phyloP scores from a whole-genome alignment of 192 early-diverging fungal genomes.

The Gamsiella multidivaricata region DNA sequence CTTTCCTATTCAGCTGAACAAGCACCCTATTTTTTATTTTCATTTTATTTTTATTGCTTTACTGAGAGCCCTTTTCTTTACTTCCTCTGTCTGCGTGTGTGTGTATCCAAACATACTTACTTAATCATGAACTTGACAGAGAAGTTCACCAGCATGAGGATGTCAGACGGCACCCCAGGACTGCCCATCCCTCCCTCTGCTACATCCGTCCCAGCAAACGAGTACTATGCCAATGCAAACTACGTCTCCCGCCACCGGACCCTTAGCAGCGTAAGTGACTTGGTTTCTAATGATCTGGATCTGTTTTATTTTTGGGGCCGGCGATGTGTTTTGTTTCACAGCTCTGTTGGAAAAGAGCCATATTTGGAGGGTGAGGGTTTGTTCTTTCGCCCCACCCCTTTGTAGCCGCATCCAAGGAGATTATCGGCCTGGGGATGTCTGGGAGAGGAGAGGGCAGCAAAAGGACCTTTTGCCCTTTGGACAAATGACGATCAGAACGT shows the following conservation, averaged over 20 bases:
- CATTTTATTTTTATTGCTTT: neutral
- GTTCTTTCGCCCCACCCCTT: too few relatives aligned
- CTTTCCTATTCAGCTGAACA: neutral
- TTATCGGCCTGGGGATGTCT: too few relatives aligned
- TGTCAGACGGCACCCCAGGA: constrained; percentile 2
- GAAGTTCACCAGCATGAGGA: constrained; percentile 10
- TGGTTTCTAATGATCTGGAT: neutral
- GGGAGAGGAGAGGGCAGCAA: too few relatives aligned
- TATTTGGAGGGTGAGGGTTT: too few relatives aligned
- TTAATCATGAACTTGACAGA: constrained; percentile 31
- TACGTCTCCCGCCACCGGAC: constrained; percentile 36
- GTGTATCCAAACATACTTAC: too few relatives aligned
- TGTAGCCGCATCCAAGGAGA: too few relatives aligned
- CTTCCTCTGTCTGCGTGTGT: too few relatives aligned
- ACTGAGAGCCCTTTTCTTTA: constrained; percentile 1
- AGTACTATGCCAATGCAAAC: constrained; percentile 43
- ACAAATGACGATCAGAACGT: neutral
- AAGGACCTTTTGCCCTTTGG: too few relatives aligned
- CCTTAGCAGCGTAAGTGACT: constrained; percentile 25
- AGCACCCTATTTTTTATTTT: neutral
- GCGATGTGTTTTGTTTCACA: too few relatives aligned
- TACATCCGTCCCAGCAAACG: constrained; percentile 25
- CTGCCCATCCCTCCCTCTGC: constrained; percentile 3
- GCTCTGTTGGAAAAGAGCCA: neutral
- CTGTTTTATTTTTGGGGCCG: too few relatives aligned